A percentile compares a stretch with the other conserved stretches of the same genome.
These are phyloP conservation scores for Cladosporium sp. DNA, from an alignment of 2,329 filamentous ascomycete genomes.

Conservation along the genomic window DNA sequence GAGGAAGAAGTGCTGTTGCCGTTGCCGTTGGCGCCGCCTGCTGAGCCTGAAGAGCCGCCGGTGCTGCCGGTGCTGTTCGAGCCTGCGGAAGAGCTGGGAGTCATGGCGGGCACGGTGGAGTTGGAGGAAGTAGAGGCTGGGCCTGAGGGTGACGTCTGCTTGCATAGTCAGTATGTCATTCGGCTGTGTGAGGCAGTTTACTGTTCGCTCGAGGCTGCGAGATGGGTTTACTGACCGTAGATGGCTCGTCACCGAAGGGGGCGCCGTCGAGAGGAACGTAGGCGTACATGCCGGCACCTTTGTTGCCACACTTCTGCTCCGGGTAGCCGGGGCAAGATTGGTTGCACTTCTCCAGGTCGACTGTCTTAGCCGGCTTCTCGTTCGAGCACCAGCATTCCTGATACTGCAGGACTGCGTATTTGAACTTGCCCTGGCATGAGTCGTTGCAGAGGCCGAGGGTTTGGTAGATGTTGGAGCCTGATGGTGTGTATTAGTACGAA, in stretches of 20 bases:
- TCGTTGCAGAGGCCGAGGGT: conserved; percentile 66
- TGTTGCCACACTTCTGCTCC: conserved; percentile 61
- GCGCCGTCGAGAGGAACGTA: conserved; percentile 56
- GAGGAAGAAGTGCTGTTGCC: conserved; percentile 1
- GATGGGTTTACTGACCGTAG: conserved; percentile 1
- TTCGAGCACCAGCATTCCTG: conserved; percentile 72
- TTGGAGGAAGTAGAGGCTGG: conserved; percentile 1
- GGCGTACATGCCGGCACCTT: conserved; percentile 51
- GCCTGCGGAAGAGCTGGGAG: neutral
- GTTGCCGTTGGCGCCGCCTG: neutral
- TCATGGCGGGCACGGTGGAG: neutral
- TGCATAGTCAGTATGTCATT: neutral
- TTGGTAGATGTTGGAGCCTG: conserved; percentile 45
- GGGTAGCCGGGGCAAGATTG: conserved; percentile 65
- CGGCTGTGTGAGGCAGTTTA: neutral
- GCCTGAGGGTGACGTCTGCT: neutral
- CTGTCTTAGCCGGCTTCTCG: conserved; percentile 51
- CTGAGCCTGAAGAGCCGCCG: neutral
- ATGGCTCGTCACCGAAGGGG: conserved; percentile 39
- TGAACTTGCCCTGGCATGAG: conserved; percentile 55
- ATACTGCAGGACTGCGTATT: conserved; percentile 64
- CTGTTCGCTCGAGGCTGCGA: neutral
- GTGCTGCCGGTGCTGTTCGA: neutral
- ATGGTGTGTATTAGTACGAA: neutral
- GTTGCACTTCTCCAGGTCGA: conserved; percentile 48